Base-by-base conservation (phyloP, 805 yeast species). In the Hanseniaspora guilliermondii region DNA sequence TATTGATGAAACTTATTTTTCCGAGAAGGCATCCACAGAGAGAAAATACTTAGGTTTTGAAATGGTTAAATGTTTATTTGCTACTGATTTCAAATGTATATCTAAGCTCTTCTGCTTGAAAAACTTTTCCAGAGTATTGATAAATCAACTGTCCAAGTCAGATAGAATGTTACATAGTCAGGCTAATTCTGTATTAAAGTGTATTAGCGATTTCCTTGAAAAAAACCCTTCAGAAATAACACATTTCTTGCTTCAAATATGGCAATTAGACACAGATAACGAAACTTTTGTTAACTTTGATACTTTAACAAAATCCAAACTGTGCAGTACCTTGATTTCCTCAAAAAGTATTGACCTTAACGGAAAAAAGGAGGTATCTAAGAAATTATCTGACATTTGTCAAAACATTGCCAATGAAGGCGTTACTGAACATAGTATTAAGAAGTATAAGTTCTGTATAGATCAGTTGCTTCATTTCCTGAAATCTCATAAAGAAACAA, bases 1-100 rank as follows among this genome's bases (percentile, higher is more conserved):
- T 6, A 77, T 91, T 16, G 97, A 91, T 64, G 93, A 87, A 61
- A 76, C 84, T 4, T 78, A 85, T 57, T 89, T 91, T 60, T 73
- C 85, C 5, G 79, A 78, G 37, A 79, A 82, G 59, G 74, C 96
- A 0, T 87, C 96, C 0, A 78, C 82, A 33, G 97, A 89, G 65
- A 74, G 96, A 56, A 91, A 89, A 65, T 85, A 76, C 66, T 78
- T 87, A 77, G 97, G 96, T 0, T 79, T 89, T 61, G 85, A 85
- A 60, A 76, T 88, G 11, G 79, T 89, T 57, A 73, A 69, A 41
- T 70, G 73, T 50, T 73, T 80, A 54, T 64, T 82, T 6, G 63
- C 66, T 42, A 55, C 57, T 7, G 49, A 53, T n/a, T 36, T 36
- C 12, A 12, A 25, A 4, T 21, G 22, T 9, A 58, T 65, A 1